Evolutionary conservation across 345 rosid species (phyloP), one percentile per base, ranked within the genome.

Genomic region (Euphorbia tirucalli): DNA sequence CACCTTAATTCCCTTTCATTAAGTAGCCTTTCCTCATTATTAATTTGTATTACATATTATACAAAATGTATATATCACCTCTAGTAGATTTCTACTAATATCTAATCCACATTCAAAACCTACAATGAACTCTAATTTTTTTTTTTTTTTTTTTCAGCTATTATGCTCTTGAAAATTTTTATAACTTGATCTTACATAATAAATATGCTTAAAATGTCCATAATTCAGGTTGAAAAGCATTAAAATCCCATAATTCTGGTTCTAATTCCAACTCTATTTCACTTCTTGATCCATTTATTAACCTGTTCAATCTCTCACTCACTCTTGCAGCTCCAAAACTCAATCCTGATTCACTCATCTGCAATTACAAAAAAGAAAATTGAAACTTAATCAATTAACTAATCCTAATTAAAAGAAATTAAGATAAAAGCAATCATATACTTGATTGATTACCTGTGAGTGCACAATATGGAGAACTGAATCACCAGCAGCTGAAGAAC

Each of bases 271-370:
- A 9, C 22, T 68, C 68, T 39, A 68, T 7, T 61, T 74, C 73
- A 35, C 80, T 75, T 28, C 49, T 14, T 31, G 78, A 77, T 77
- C 84, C 84, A 24, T 61, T 37, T 27, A 85, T 81, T 13, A 80
- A 58, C 64, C 54, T 79, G 43, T 74, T 84, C 76, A 87, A 35
- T 56, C 83, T 79, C 70, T 84, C 84, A 22, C 61, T 54, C 50
- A 82, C 73, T 46, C 74, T 79, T 16, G 74, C 67, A 15, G 79
- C 79, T 35, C 84, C 83, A 68, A 79, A 77, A 37, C 81, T 41
- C 7, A 62, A 58, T 30, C 18, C 69, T 19, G 79, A 25, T n/a
- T 69, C 84, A 18, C 69, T 68, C 32, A 81, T 74, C 89, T 85
- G 71, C 69, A 71, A 0, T 0, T 1, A 61, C 56, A 22, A 72